Percentiles rank a stretch among this genome's conserved stretches.
phyloP scores from a whole-genome alignment of 1,284 basidiomycete genomes.

The Erythrobasidium hasegawianum region DNA sequence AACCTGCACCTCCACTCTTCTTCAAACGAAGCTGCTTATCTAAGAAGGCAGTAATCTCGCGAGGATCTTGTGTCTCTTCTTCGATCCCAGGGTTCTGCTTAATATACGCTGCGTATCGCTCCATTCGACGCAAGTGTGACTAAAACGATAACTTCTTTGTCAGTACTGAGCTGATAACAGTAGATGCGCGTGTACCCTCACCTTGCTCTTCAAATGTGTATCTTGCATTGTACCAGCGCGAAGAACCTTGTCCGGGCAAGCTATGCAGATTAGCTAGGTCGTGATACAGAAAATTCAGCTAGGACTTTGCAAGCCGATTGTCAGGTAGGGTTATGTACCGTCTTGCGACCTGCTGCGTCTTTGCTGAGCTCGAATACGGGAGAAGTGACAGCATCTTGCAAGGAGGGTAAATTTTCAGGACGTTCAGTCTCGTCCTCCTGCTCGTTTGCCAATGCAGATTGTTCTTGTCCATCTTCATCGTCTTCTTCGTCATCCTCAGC shows the following conservation, averaged over 20 bases:
- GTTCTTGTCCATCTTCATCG: constrained; percentile 7
- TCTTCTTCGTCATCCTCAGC: background rate
- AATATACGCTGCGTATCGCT: background rate
- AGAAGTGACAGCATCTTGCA: constrained; percentile 1
- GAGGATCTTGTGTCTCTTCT: constrained; percentile 8
- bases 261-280: constrained; percentile 1
- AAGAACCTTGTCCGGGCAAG: constrained; percentile 3
- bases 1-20: constrained; percentile 3
- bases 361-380: constrained; percentile 5
- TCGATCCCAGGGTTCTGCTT: background rate
- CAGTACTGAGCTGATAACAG: background rate
- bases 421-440: background rate
- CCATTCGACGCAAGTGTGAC: background rate
- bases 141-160: background rate
- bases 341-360: background rate
- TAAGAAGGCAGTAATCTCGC: background rate
- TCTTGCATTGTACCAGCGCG: background rate
- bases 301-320: background rate
- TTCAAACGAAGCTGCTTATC: background rate
- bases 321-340: background rate
- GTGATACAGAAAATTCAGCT: background rate
- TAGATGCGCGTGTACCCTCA: background rate
- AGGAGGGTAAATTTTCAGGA: background rate
- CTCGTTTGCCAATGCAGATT: background rate
- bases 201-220: background rate